These are phyloP conservation scores for Calendula officinalis DNA, from an alignment of 129 eudicot genomes.

Conservation along the genomic window DNA sequence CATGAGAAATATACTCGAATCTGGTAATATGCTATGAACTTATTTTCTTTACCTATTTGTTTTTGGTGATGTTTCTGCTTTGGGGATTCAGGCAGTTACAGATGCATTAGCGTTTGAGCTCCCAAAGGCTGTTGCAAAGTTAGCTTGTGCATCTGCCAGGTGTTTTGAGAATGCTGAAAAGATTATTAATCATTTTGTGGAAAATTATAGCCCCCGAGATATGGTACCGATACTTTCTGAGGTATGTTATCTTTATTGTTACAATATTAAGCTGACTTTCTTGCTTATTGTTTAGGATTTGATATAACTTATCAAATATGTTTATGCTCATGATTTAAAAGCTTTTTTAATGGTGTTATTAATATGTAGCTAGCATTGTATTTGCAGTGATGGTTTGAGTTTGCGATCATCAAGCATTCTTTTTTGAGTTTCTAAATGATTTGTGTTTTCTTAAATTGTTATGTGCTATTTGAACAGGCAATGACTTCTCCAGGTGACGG, in stretches of 20 bases:
- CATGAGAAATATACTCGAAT: background rate
- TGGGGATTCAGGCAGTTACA: constrained; percentile 49
- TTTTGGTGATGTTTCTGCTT: constrained; percentile 15
- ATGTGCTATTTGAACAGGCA: constrained; percentile 58
- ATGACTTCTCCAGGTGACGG: constrained; percentile 46
- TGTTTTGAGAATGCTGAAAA: constrained; percentile 55
- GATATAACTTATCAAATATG: background rate
- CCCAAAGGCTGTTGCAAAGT: constrained; percentile 71
- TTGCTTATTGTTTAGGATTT: constrained; percentile 6
- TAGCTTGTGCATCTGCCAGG: constrained; percentile 56
- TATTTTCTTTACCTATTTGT: background rate
- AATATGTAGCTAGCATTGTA: constrained; percentile 4
- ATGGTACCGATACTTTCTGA: constrained; percentile 82
- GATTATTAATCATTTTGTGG: constrained; percentile 47
- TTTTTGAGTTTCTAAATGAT: background rate
- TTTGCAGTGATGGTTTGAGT: background rate
- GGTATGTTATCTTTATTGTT: constrained; percentile 39
- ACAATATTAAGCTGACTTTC: background rate
- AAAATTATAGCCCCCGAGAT: constrained; percentile 71
- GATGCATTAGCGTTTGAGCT: constrained; percentile 80
- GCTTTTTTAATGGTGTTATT: background rate
- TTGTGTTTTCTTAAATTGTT: background rate
- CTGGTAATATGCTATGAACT: background rate
- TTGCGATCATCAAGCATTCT: background rate
- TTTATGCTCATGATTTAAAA: constrained; percentile 3